phyloP scores from a whole-genome alignment of 2,329 filamentous ascomycete genomes.

The Orbilia brochopaga region DNA sequence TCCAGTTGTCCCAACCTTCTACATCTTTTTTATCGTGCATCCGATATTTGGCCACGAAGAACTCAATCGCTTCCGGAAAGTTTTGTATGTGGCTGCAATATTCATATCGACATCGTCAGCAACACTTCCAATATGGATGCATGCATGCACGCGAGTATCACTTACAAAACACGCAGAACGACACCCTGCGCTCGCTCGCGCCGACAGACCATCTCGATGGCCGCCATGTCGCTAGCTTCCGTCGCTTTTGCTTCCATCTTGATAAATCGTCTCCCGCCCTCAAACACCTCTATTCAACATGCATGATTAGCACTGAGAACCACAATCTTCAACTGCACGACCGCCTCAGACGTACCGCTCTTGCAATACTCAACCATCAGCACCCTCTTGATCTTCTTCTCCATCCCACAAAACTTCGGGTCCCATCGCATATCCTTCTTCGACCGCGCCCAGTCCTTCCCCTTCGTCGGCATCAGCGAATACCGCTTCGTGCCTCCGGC shows the following conservation, averaged over 20 bases:
- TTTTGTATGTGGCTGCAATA: slow-evolving; percentile 62
- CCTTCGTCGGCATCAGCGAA: slow-evolving; percentile 48
- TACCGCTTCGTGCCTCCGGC: slow-evolving; percentile 24
- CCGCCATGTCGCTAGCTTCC: slow-evolving; percentile 29
- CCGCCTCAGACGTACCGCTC: slow-evolving; percentile 55
- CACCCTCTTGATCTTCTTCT: slow-evolving; percentile 57
- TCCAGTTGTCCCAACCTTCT: slow-evolving; percentile 60
- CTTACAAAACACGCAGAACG: slow-evolving; percentile 57
- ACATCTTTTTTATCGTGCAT: slow-evolving; percentile 62
- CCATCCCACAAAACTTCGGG: slow-evolving; percentile 29
- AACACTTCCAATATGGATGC: background rate
- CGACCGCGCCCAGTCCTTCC: slow-evolving; percentile 43
- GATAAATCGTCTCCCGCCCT: slow-evolving; percentile 49
- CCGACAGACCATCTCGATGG: slow-evolving; percentile 45
- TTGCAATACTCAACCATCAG: slow-evolving; percentile 63
- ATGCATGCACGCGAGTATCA: slow-evolving; percentile 52
- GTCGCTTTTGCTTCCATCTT: slow-evolving; percentile 45
- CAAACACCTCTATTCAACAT: slow-evolving; percentile 23
- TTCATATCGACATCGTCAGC: slow-evolving; percentile 13
- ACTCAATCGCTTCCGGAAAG: slow-evolving; percentile 62
- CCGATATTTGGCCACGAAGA: slow-evolving; percentile 63
- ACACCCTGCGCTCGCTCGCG: slow-evolving; percentile 54
- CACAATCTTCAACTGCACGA: slow-evolving; percentile 42
- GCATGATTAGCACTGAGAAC: slow-evolving; percentile 56
- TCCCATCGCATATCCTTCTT: slow-evolving; percentile 51